Percentiles rank a stretch among this genome's conserved stretches.
These are phyloP conservation scores for Sedum album DNA, from an alignment of 164 flowering plant species.

Conservation along the genomic window DNA sequence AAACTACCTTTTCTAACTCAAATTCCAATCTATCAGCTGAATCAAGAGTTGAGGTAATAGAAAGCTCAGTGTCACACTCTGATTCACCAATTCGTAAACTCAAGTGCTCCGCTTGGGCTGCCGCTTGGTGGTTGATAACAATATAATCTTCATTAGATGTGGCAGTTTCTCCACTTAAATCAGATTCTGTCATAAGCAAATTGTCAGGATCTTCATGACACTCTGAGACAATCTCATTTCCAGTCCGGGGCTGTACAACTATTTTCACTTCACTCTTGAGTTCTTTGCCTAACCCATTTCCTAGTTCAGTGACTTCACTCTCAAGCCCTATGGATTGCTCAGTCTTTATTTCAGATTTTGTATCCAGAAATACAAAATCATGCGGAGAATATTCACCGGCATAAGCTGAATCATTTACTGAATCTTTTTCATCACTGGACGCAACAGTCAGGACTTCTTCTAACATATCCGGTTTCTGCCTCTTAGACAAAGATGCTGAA, in stretches of 20 bases:
- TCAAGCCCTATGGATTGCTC: background rate
- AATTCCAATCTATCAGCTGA: constrained; percentile 58
- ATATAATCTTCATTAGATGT: constrained; percentile 27
- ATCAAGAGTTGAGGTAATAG: constrained; percentile 79
- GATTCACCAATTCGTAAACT: constrained; percentile 48
- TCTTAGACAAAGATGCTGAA: background rate
- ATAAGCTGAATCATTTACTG: constrained; percentile 15
- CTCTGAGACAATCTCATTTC: constrained; percentile 36
- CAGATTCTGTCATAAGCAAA: constrained; percentile 70
- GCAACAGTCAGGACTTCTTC: background rate
- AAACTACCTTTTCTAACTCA: constrained; percentile 23
- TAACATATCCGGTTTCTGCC: background rate
- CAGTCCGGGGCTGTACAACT: constrained; percentile 36
- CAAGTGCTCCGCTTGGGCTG: constrained; percentile 20
- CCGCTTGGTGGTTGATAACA: constrained; percentile 14
- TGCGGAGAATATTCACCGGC: constrained; percentile 10
- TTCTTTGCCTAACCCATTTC: background rate
- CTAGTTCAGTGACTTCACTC: background rate
- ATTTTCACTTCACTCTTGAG: constrained; percentile 22
- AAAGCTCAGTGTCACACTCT: constrained; percentile 80
- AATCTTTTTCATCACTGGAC: constrained; percentile 9
- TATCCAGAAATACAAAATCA: constrained; percentile 19
- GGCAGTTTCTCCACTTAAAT: constrained; percentile 22
- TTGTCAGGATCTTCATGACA: constrained; percentile 40
- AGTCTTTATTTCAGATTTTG: constrained; percentile 13